Evolutionary conservation across 129 eudicot species (phyloP).

Genomic region (Apium graveolens): DNA sequence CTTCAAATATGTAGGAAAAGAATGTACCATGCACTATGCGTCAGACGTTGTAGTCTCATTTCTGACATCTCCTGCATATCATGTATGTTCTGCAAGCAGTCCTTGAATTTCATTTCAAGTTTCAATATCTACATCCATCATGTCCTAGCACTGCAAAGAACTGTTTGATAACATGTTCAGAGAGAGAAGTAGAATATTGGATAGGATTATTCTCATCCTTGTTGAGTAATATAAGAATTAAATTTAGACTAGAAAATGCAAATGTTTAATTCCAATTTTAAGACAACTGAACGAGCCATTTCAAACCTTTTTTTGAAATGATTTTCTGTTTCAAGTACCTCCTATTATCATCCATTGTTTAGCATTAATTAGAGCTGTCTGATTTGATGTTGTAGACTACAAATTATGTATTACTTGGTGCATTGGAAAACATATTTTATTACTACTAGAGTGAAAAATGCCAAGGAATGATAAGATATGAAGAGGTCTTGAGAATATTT

Average conservation of each 20-base stretch:
- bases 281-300: neutral
- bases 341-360: neutral
- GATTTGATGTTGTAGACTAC: neutral
- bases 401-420: neutral
- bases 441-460: neutral
- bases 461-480: neutral
- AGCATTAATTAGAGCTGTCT: neutral
- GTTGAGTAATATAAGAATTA: neutral
- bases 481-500: neutral
- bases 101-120: neutral
- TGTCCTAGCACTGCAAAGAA: neutral
- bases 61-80: neutral
- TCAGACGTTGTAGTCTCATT: neutral
- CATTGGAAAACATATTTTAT: slow-evolving; percentile 28
- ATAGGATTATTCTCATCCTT: neutral
- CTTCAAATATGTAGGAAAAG: neutral
- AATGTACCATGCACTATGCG: neutral
- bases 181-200: neutral
- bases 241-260: neutral
- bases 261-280: neutral
- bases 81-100: neutral
- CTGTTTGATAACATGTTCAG: neutral
- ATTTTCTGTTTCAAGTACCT: neutral
- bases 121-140: neutral
- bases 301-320: neutral